A percentile compares a stretch with the other conserved stretches of the same genome.
Conservation (phyloP, 768 basidiomycete genomes). For the Termitomyces sp. region DNA sequence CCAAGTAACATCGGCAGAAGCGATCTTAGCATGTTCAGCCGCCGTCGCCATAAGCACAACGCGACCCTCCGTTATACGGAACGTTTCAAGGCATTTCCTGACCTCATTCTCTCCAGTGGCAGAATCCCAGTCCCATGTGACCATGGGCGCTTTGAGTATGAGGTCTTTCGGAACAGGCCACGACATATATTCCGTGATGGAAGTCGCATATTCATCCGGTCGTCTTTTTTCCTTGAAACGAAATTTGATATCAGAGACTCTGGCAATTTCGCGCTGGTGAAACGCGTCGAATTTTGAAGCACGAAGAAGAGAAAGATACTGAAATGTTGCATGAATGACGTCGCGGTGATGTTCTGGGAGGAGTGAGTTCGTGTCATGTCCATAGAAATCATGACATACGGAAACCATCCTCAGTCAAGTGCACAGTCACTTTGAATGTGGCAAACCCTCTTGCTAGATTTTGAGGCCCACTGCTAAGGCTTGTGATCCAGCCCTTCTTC, state of each 20-base stretch:
- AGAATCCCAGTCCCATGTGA: constrained; percentile 75
- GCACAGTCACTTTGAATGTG: constrained; percentile 81
- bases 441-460: constrained; percentile 80
- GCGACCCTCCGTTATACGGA: constrained; percentile 59
- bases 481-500: constrained; percentile 81
- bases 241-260: constrained; percentile 73
- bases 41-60: constrained; percentile 80
- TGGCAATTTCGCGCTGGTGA: constrained; percentile 74
- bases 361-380: not conserved
- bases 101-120: constrained; percentile 50
- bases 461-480: constrained; percentile 68
- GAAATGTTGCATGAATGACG: constrained; percentile 68
- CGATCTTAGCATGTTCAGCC: constrained; percentile 54
- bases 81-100: constrained; percentile 55
- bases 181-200: constrained; percentile 70
- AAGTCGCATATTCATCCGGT: constrained; percentile 78
- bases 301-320: constrained; percentile 74
- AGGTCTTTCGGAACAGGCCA: constrained; percentile 82
- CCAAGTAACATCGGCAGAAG: constrained; percentile 51
- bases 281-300: constrained; percentile 58
- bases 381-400: constrained; percentile 45
- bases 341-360: constrained; percentile 69
- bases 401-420: constrained; percentile 84
- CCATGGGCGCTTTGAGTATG: constrained; percentile 65
- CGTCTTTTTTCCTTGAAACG: constrained; percentile 83